phyloP scores from a whole-genome alignment of 2,329 filamentous ascomycete species.

The Bipolaris oryzae region DNA sequence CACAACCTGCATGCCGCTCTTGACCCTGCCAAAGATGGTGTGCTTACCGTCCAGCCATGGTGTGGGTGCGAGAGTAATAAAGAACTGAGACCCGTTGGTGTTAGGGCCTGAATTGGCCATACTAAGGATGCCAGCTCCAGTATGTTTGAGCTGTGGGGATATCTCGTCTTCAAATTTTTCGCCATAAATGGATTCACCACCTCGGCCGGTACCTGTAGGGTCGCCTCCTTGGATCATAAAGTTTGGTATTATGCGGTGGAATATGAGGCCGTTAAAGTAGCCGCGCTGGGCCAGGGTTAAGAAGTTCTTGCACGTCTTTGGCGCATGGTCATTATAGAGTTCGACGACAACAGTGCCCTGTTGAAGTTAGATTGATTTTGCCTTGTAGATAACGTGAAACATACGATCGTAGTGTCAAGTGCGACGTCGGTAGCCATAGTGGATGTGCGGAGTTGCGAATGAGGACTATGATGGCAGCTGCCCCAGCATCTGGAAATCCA shows the following conservation, averaged over 20 bases:
- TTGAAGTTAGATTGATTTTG: slow-evolving; percentile 1
- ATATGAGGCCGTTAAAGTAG: slow-evolving; percentile 85
- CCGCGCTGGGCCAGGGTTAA: slow-evolving; percentile 75
- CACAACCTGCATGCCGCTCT: slow-evolving; percentile 80
- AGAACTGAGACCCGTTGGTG: slow-evolving; percentile 95
- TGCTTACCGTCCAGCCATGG: slow-evolving; percentile 98
- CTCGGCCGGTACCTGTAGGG: slow-evolving; percentile 89
- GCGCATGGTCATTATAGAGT: slow-evolving; percentile 88
- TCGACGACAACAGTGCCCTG: slow-evolving; percentile 86
- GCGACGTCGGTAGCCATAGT: slow-evolving; percentile 67
- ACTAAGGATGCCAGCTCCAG: slow-evolving; percentile 87
- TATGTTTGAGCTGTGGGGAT: slow-evolving; percentile 77
- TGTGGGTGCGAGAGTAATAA: slow-evolving; percentile 90
- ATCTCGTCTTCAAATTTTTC: slow-evolving; percentile 96
- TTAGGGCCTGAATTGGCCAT: slow-evolving; percentile 96
- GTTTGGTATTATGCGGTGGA: slow-evolving; percentile 93
- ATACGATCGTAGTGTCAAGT: slow-evolving; percentile 67
- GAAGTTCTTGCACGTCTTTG: slow-evolving; percentile 90
- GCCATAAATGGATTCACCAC: slow-evolving; percentile 88
- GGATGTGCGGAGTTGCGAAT: slow-evolving; percentile 15
- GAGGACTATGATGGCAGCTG: slow-evolving; percentile 31
- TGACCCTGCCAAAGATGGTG: slow-evolving; percentile 93
- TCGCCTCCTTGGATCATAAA: slow-evolving; percentile 98
- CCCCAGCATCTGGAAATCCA: slow-evolving; percentile 8
- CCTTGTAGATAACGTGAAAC: background rate